A percentile compares a stretch with the other conserved stretches of the same genome.
phyloP scores from a whole-genome alignment of 306 rosid species.

The Canavalia ensiformis region DNA sequence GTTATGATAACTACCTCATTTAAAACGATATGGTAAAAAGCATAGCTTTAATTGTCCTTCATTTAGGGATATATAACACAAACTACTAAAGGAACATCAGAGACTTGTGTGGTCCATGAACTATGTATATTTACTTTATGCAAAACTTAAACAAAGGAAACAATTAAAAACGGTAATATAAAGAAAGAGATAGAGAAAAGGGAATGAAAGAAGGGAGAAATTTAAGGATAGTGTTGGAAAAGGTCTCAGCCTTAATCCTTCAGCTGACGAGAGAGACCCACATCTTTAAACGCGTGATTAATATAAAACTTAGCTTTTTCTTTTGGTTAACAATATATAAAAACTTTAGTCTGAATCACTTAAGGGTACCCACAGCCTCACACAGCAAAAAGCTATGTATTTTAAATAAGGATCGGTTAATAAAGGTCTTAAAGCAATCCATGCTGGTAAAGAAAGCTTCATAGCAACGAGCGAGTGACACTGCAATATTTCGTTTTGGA shows the following conservation, averaged over 20 bases:
- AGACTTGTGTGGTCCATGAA: slow-evolving; percentile 8
- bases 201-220: background rate
- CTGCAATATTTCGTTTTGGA: background rate
- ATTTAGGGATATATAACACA: background rate
- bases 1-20: no score
- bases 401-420: background rate
- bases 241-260: slow-evolving; percentile 20
- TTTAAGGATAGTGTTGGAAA: slow-evolving; percentile 30
- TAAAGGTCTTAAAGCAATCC: slow-evolving; percentile 2
- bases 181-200: background rate
- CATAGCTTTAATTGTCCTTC: background rate
- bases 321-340: background rate
- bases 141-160: background rate
- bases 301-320: background rate
- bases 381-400: slow-evolving; percentile 20
- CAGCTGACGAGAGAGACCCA: slow-evolving; percentile 33
- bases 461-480: background rate
- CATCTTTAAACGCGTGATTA: slow-evolving; percentile 56
- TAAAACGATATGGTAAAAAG: no score
- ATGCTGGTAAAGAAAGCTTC: slow-evolving; percentile 6
- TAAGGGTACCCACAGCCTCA: background rate
- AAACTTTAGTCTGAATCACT: slow-evolving; percentile 6
- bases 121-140: background rate
- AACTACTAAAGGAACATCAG: background rate
- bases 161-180: background rate